Base-by-base conservation (phyloP, 2,329 filamentous ascomycete species). In the Bipolaris oryzae region DNA sequence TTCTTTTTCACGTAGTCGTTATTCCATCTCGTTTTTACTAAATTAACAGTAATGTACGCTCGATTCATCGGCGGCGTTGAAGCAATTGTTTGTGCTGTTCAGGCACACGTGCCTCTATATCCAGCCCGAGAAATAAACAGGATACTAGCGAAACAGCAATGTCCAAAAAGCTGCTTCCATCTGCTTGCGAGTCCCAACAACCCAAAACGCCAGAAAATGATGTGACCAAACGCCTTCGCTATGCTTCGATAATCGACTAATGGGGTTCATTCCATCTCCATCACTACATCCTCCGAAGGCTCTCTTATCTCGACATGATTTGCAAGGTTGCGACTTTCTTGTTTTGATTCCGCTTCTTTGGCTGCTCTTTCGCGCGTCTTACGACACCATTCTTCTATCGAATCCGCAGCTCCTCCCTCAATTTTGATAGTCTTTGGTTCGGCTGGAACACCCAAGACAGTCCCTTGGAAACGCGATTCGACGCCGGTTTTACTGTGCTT, bases 401-500 rank as follows among this genome's bases (percentile, higher is more conserved):
- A 90, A 48, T 86, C 84, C 6, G 84, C 83, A 33, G 85, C 81
- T 18, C 91, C 91, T 41, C 93, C 93, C 73, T 96, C 92, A 49
- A 96, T 88, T 49, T 88, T 81, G 25, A 96, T 80, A 7, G 89
- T 85, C 69, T 86, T 86, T 54, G 88, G 84, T 64, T 96, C 91
- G 46, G 84, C 84, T 42, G 83, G 81, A 63, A 88, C 88, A 3
- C 94, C 94, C 10, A 98, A 81, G 0, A 95, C 84, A 0, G 94
- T 96, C 28, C 91, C 92, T 64, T 89, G 86, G 74, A 92, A 96
- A 69, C 94, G 89, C 9, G 89, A 88, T 70, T 96, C 92, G 69
- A 96, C 92, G 60, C 90, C 91, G 0, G 89, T 90, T 68, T 95
- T 96, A 78, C 89, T 92, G 75, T 96, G 91, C 72, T 96, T 96